Conservation (phyloP, 257 asterid genomes). For the Primulina tabacum region DNA sequence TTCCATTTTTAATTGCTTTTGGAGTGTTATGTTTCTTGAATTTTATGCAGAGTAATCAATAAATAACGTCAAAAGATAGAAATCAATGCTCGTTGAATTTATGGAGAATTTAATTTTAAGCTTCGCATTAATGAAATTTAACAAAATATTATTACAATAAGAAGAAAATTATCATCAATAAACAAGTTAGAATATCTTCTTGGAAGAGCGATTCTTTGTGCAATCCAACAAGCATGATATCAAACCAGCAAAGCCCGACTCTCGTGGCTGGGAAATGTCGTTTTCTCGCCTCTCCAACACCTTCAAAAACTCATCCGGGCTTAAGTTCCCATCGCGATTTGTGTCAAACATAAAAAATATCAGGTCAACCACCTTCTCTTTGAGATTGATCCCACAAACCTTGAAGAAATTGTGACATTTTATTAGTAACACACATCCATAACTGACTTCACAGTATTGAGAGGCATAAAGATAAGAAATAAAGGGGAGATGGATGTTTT, state of each 20-base stretch:
- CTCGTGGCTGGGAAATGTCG: conserved; percentile 41
- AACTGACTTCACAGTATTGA: neutral
- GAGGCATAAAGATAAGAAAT: neutral
- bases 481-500: conserved; percentile 4
- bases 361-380: conserved; percentile 61
- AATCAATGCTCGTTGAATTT: neutral
- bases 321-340: conserved; percentile 67
- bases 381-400: conserved; percentile 82
- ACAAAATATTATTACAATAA: too few species aligned
- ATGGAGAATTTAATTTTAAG: neutral
- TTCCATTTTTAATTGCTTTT: neutral
- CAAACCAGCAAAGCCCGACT: conserved; percentile 46
- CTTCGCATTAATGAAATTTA: neutral
- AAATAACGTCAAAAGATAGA: neutral
- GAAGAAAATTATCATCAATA: too few species aligned
- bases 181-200: conserved; percentile 23
- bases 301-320: conserved; percentile 76
- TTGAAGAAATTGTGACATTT: conserved; percentile 21
- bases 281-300: conserved; percentile 62
- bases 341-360: conserved; percentile 68
- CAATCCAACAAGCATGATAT: conserved; percentile 61
- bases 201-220: conserved; percentile 42
- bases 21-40: neutral
- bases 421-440: neutral
- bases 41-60: neutral